Evolutionary conservation across 2,329 filamentous ascomycete species (phyloP).

Genomic region (Diaporthe citrichinensis): DNA sequence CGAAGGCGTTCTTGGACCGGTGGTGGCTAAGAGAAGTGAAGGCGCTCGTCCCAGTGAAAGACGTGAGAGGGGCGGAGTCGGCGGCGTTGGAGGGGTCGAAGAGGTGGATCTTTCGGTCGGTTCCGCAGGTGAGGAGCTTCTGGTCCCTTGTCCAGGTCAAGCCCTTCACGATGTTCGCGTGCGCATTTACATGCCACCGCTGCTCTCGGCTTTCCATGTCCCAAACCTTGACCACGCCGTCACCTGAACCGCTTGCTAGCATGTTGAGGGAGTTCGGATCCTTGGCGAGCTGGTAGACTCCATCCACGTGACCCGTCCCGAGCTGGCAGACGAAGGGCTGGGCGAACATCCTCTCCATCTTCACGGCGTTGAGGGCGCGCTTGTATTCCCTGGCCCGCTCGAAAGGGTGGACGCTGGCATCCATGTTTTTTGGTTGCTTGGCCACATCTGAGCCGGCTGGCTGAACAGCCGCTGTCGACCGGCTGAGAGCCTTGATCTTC

Average conservation of each 20-base stretch:
- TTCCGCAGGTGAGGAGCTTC: slow-evolving; percentile 88
- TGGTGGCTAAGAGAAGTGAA: slow-evolving; percentile 90
- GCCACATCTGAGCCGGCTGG: slow-evolving; percentile 50
- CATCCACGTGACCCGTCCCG: slow-evolving; percentile 92
- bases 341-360: slow-evolving; percentile 91
- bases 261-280: slow-evolving; percentile 81
- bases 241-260: slow-evolving; percentile 87
- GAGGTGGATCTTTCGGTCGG: slow-evolving; percentile 89
- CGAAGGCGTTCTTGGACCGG: slow-evolving; percentile 82
- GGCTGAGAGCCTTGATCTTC: slow-evolving; percentile 52
- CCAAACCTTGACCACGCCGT: slow-evolving; percentile 87
- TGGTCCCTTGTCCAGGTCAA: slow-evolving; percentile 90
- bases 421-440: slow-evolving; percentile 54
- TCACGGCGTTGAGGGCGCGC: slow-evolving; percentile 80
- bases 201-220: slow-evolving; percentile 77
- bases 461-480: slow-evolving; percentile 49
- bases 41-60: slow-evolving; percentile 85
- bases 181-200: slow-evolving; percentile 81
- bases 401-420: slow-evolving; percentile 90
- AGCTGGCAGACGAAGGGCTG: slow-evolving; percentile 84
- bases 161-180: slow-evolving; percentile 94
- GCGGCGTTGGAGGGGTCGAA: slow-evolving; percentile 84
- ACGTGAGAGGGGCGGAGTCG: slow-evolving; percentile 80
- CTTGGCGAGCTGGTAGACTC: slow-evolving; percentile 85
- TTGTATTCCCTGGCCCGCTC: slow-evolving; percentile 91